Percentiles rank a stretch among this genome's conserved stretches.
Conservation (phyloP, 2,329 filamentous ascomycete species). For the Gnomoniopsis smithogilvyi region DNA sequence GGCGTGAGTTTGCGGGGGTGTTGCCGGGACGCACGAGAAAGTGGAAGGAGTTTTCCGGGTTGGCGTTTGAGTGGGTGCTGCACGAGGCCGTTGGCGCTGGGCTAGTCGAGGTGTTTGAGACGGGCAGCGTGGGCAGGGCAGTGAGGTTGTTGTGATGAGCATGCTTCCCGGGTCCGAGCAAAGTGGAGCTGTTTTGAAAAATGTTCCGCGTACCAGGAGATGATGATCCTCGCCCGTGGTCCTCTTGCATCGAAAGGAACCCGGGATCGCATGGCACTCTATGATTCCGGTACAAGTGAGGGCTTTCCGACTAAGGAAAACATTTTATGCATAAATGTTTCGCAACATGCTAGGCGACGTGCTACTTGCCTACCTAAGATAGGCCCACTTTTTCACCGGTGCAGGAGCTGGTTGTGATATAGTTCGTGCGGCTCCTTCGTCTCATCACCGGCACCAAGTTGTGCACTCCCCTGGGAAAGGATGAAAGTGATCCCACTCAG, state of each 20-base stretch:
- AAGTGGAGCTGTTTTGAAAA: background rate
- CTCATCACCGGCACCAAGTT: background rate
- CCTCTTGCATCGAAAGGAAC: background rate
- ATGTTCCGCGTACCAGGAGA: background rate
- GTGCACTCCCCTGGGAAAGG: no score
- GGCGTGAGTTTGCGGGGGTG: constrained; percentile 56
- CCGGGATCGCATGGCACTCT: background rate
- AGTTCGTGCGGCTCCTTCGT: background rate
- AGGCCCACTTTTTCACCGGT: background rate
- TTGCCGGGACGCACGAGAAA: constrained; percentile 61
- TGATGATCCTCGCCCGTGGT: no score
- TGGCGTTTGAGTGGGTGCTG: constrained; percentile 69
- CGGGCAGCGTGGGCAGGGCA: constrained; percentile 67
- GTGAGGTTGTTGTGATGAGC: constrained; percentile 42
- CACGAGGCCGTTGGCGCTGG: constrained; percentile 69
- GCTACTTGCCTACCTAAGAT: no score
- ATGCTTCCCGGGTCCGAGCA: background rate
- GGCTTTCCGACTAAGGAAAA: no score
- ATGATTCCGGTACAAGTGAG: background rate
- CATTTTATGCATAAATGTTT: no score
- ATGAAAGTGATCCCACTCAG: no score
- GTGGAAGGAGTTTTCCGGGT: constrained; percentile 69
- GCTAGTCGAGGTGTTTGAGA: constrained; percentile 71
- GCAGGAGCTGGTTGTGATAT: background rate
- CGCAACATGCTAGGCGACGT: no score